These are phyloP conservation scores for Annulohypoxylon truncatum DNA, from an alignment of 2,329 filamentous ascomycete species.

Conservation along the genomic window DNA sequence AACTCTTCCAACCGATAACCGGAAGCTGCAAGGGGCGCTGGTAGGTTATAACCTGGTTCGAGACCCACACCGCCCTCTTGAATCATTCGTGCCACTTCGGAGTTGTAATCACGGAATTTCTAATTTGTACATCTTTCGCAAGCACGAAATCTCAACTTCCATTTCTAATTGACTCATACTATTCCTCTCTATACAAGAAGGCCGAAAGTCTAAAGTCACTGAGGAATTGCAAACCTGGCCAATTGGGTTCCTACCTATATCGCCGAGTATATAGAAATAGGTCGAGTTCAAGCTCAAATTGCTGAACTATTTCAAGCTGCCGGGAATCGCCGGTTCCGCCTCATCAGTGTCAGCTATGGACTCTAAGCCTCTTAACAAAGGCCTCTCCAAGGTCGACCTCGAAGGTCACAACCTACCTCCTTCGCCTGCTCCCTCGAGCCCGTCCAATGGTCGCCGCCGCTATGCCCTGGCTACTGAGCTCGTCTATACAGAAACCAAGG, in stretches of 20 bases:
- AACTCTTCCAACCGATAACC: conserved; percentile 45
- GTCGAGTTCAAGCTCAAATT: conserved; percentile 6
- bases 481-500: conserved; percentile 94
- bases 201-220: not conserved
- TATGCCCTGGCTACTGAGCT: conserved; percentile 97
- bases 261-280: conserved; percentile 10
- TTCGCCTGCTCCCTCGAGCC: conserved; percentile 92
- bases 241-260: conserved; percentile 10
- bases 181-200: not conserved
- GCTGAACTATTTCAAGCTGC: conserved; percentile 3
- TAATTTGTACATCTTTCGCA: conserved; percentile 9
- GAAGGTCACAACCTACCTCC: conserved; percentile 88
- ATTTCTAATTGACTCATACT: conserved; percentile 18
- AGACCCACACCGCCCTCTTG: conserved; percentile 30
- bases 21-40: conserved; percentile 40
- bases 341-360: conserved; percentile 29
- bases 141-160: conserved; percentile 6
- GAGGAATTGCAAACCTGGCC: not conserved
- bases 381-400: conserved; percentile 74
- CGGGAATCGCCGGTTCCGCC: conserved; percentile 20
- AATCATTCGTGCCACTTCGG: conserved; percentile 28
- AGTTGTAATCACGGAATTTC: conserved; percentile 34
- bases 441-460: conserved; percentile 80
- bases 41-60: not conserved
- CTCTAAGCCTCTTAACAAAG: conserved; percentile 61